Evolutionary conservation across 2,329 filamentous ascomycete genomes (phyloP).

Genomic region (Talaromyces pinophilus): DNA sequence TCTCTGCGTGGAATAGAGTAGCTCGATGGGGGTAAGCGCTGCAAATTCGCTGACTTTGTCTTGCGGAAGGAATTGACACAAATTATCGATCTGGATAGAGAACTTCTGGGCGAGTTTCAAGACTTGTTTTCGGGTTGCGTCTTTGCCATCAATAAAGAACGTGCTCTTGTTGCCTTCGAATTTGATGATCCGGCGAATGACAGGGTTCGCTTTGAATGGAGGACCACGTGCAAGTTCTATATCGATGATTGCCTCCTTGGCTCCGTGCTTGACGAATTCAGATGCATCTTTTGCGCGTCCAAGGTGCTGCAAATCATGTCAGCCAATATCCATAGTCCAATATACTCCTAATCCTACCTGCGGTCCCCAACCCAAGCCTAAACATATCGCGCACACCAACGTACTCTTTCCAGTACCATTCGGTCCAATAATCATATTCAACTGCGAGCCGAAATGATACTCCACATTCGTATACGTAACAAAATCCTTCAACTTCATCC

Average conservation of each 20-base stretch:
- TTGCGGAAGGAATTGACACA: slow-evolving; percentile 95
- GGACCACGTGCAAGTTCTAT: slow-evolving; percentile 76
- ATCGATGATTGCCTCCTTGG: slow-evolving; percentile 75
- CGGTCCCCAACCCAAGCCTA: slow-evolving; percentile 83
- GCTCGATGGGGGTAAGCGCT: slow-evolving; percentile 74
- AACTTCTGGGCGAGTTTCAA: slow-evolving; percentile 68
- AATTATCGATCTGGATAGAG: slow-evolving; percentile 93
- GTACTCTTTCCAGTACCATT: slow-evolving; percentile 98
- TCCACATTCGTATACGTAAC: slow-evolving; percentile 93
- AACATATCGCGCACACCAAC: slow-evolving; percentile 91
- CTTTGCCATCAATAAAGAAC: slow-evolving; percentile 74
- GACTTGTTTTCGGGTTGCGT: slow-evolving; percentile 62
- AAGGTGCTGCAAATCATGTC: slow-evolving; percentile 57
- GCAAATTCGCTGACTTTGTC: slow-evolving; percentile 96
- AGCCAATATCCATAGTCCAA: neutral
- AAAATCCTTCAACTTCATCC: slow-evolving; percentile 83
- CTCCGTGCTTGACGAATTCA: slow-evolving; percentile 92
- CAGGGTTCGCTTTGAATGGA: slow-evolving; percentile 61
- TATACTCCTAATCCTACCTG: slow-evolving; percentile 45
- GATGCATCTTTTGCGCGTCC: slow-evolving; percentile 81
- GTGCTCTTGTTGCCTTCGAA: slow-evolving; percentile 77
- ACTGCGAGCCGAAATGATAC: slow-evolving; percentile 83
- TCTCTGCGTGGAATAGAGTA: slow-evolving; percentile 81
- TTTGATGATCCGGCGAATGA: slow-evolving; percentile 75
- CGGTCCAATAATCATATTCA: slow-evolving; percentile 99